Base-by-base conservation (phyloP, 257 asterid species). In the Buddleja alternifolia region DNA sequence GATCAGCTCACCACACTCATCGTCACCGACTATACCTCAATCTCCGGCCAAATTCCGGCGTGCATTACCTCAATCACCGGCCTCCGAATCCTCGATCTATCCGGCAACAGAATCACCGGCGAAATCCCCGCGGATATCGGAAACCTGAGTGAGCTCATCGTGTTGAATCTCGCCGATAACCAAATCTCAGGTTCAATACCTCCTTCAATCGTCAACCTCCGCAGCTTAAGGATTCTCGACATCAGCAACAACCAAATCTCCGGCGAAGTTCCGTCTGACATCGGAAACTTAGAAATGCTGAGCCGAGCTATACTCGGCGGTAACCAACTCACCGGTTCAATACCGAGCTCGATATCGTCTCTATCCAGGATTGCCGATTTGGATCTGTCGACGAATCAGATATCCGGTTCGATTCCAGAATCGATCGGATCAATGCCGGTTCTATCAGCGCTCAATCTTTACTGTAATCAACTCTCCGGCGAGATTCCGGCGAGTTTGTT, bases 41-140 rank as follows among this genome's bases (percentile, higher is more conserved):
- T 88, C 56, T 67, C 84, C 11, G 92, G 88, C 1, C 48, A 66
- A 7, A 88, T 88, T 25, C 90, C 95, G 1, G 11, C 82, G 3
- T 85, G 90, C 66, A 54, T 85, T 16, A 60, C 86, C 10, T 72
- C 90, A 6, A 80, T 88, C 40, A 72, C 87, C 10, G 69, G 73
- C 32, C 87, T 88, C 25, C 81, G 88, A 34, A 75, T 85, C 68
- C 66, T 85, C 11, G 90, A 85, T 44, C 63, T 88, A 52, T 74
- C 84, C 51, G 95, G 95, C 1, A 88, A 88, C 83, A 46, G 69
- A 73, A 63, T 88, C 68, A 63, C 87, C 59, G 95, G 92, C 2
- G 71, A 56, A 0, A 62, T 88, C 12, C 90, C 95, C 0, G 12
- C 75, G 0, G 85, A 77, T 0, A 82, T 88, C 9, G 95, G 92